A percentile compares a stretch with the other conserved stretches of the same genome.
These are phyloP conservation scores for Aspergillus tanneri DNA, from an alignment of 2,329 filamentous ascomycete species.

Conservation along the genomic window DNA sequence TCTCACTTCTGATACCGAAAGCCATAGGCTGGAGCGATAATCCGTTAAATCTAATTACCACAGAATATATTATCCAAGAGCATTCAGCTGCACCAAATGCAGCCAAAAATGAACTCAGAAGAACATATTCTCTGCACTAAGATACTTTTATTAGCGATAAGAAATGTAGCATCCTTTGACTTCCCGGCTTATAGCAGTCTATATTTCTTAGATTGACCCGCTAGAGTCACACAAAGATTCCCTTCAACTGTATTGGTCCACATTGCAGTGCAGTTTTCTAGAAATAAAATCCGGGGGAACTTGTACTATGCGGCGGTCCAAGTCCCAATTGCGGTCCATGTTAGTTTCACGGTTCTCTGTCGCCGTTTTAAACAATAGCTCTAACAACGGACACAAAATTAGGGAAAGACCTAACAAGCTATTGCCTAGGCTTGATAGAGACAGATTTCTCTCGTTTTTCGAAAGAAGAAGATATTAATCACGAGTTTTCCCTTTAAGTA, in stretches of 20 bases:
- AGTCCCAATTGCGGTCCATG: slow-evolving; percentile 25
- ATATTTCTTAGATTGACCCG: slow-evolving; percentile 32
- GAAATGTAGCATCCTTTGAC: slow-evolving; percentile 31
- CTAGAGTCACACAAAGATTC: slow-evolving; percentile 23
- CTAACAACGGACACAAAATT: slow-evolving; percentile 9
- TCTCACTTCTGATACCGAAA: slow-evolving; percentile 26
- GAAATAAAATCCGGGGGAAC: slow-evolving; percentile 18
- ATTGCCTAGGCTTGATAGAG: slow-evolving; percentile 22
- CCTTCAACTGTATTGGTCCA: slow-evolving; percentile 35
- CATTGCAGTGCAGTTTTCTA: slow-evolving; percentile 22
- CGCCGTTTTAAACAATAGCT: not conserved
- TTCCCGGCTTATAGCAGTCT: slow-evolving; percentile 44
- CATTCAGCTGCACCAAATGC: slow-evolving; percentile 33
- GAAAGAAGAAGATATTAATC: slow-evolving; percentile 1
- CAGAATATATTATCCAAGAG: slow-evolving; percentile 44
- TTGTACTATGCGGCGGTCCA: slow-evolving; percentile 18
- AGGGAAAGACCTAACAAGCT: slow-evolving; percentile 22
- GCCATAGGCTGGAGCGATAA: slow-evolving; percentile 28
- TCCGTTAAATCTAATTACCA: slow-evolving; percentile 32
- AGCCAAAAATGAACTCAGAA: slow-evolving; percentile 34
- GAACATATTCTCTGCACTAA: slow-evolving; percentile 38
- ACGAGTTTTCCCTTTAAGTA: slow-evolving; percentile 17
- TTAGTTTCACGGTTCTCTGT: slow-evolving; percentile 8
- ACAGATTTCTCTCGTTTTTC: slow-evolving; percentile 25
- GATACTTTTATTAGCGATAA: slow-evolving; percentile 27